Conservation (phyloP, 2,329 filamentous ascomycete species). For the Clarireedia paspali region DNA sequence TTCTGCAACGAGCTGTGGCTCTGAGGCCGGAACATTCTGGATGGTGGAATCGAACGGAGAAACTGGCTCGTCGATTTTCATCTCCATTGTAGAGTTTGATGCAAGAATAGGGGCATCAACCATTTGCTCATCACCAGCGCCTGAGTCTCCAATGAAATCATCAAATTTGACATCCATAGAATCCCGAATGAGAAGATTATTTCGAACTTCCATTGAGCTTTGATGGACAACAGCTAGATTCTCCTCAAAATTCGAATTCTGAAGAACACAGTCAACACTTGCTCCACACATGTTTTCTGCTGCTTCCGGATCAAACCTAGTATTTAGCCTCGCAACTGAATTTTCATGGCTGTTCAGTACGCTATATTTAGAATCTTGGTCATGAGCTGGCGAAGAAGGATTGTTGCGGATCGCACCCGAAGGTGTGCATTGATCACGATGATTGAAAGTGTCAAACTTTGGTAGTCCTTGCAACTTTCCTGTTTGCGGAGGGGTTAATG, state of each 20-base stretch:
- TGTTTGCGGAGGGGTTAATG: background rate
- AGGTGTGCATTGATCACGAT: no score
- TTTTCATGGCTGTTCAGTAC: background rate
- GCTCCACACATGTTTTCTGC: background rate
- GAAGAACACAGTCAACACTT: background rate
- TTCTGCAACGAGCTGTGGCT: no score
- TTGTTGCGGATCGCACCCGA: no score
- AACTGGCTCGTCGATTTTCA: no score
- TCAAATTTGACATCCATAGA: background rate
- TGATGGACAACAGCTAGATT: background rate
- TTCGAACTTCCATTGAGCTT: background rate
- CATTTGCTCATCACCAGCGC: background rate
- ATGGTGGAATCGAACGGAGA: no score
- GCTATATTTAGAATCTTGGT: background rate
- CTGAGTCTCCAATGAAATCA: background rate
- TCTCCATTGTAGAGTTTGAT: background rate
- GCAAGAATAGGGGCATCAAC: background rate
- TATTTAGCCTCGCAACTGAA: background rate
- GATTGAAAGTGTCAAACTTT: no score
- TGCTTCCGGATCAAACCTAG: background rate
- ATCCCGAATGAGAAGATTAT: background rate
- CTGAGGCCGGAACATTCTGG: no score
- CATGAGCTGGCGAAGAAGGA: background rate
- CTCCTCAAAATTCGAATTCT: background rate
- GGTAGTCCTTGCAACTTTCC: no score